A percentile compares a stretch with the other conserved stretches of the same genome.
phyloP scores from a whole-genome alignment of 495 filamentous ascomycete genomes.

The Aspergillus heteromorphus region DNA sequence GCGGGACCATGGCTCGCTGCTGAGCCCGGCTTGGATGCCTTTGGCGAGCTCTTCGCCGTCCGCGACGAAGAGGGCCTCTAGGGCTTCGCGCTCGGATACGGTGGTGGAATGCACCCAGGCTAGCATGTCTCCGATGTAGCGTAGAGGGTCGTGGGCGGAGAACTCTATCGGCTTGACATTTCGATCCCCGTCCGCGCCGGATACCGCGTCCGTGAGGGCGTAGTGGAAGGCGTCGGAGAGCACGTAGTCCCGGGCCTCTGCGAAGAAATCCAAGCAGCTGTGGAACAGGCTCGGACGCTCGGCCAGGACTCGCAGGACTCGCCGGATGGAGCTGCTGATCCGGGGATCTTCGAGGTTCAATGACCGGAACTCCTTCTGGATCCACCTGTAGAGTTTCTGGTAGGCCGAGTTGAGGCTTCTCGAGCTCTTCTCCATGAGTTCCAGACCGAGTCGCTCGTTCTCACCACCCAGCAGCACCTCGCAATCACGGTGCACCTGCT shows the following conservation, averaged over 20 bases:
- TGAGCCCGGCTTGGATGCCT: conserved; percentile 76
- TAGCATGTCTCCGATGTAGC: conserved; percentile 96
- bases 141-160: conserved; percentile 82
- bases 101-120: conserved; percentile 94
- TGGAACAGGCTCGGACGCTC: conserved; percentile 89
- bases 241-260: conserved; percentile 81
- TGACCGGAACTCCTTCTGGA: conserved; percentile 87
- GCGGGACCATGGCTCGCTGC: conserved; percentile 80
- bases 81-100: conserved; percentile 86
- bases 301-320: conserved; percentile 79
- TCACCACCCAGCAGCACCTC: conserved; percentile 84
- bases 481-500: conserved; percentile 82
- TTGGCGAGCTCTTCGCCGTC: conserved; percentile 88
- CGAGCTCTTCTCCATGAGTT: conserved; percentile 87
- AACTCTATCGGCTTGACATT: conserved; percentile 90
- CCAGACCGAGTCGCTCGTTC: conserved; percentile 76
- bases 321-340: conserved; percentile 78
- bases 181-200: conserved; percentile 35
- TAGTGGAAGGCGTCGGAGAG: conserved; percentile 87
- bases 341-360: conserved; percentile 93
- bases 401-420: conserved; percentile 84
- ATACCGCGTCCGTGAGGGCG: conserved; percentile 71
- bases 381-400: conserved; percentile 93
- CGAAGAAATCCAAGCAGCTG: conserved; percentile 89
- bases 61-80: conserved; percentile 85